Evolutionary conservation across 768 basidiomycete genomes (phyloP).

Genomic region (Pulveroboletus ravenelii): DNA sequence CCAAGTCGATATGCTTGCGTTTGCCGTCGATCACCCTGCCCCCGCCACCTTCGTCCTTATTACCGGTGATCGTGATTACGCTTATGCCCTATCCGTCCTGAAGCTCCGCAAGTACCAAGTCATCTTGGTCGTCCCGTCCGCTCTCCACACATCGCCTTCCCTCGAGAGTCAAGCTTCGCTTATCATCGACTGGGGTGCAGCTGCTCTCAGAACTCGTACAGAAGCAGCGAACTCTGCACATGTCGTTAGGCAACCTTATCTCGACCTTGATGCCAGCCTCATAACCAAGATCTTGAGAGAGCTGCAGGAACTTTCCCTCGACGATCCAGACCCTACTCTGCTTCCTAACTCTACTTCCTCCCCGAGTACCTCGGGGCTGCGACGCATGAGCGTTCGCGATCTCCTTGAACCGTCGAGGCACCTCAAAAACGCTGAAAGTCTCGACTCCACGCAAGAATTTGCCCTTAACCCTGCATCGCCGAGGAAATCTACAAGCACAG

Average conservation of each 20-base stretch:
- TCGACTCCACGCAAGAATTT: constrained; percentile 7
- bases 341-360: constrained; percentile 1
- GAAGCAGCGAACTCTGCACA: constrained; percentile 14
- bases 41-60: constrained; percentile 58
- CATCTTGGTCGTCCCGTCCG: constrained; percentile 43
- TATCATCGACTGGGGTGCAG: constrained; percentile 46
- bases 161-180: constrained; percentile 52
- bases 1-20: constrained; percentile 62
- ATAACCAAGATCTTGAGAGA: constrained; percentile 20
- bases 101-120: constrained; percentile 51
- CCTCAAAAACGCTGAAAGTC: constrained; percentile 1
- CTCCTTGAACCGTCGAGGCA: constrained; percentile 19
- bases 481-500: constrained; percentile 6
- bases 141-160: constrained; percentile 36
- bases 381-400: constrained; percentile 21
- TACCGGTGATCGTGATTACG: constrained; percentile 63
- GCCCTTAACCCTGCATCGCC: constrained; percentile 2
- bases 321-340: constrained; percentile 12
- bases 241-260: constrained; percentile 23
- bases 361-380: constrained; percentile 5
- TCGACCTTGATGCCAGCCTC: constrained; percentile 23
- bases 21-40: constrained; percentile 56
- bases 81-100: constrained; percentile 56
- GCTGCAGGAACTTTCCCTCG: constrained; percentile 11
- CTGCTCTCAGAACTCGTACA: constrained; percentile 32